Evolutionary conservation across 2,329 filamentous ascomycete genomes (phyloP).

Genomic region (Hortaea sp.): DNA sequence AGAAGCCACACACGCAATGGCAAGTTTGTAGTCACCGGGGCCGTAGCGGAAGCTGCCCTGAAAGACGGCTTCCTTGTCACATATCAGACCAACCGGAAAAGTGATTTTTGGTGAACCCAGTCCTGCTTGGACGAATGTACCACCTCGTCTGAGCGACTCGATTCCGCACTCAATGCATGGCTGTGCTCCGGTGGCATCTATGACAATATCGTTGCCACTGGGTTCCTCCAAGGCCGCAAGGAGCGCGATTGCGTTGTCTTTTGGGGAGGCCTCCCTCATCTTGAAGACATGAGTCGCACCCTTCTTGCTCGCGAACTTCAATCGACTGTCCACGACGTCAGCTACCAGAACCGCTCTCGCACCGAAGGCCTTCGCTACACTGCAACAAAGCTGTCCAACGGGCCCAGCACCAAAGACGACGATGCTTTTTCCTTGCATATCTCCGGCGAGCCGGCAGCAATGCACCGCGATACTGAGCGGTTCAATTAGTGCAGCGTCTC

Average conservation of each 20-base stretch:
- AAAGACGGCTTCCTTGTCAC: constrained; percentile 73
- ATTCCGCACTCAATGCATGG: constrained; percentile 66
- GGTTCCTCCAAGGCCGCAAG: constrained; percentile 11
- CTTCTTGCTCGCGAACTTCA: constrained; percentile 42
- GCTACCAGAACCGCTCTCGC: constrained; percentile 45
- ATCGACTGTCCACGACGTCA: constrained; percentile 44
- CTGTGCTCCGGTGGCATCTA: constrained; percentile 72
- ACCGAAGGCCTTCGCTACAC: constrained; percentile 45
- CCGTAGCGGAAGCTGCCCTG: constrained; percentile 52
- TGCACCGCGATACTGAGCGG: constrained; percentile 33
- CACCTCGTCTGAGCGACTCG: constrained; percentile 60
- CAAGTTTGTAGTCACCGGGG: constrained; percentile 65
- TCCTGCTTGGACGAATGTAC: constrained; percentile 72
- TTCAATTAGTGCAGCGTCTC: constrained; percentile 38
- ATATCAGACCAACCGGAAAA: constrained; percentile 83
- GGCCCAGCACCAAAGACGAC: constrained; percentile 52
- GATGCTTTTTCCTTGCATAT: constrained; percentile 25
- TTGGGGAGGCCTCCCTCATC: background rate
- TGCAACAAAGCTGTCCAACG: constrained; percentile 47
- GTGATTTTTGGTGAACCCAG: constrained; percentile 79
- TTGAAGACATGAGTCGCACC: constrained; percentile 31
- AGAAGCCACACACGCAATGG: constrained; percentile 56
- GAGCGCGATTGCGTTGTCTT: constrained; percentile 10
- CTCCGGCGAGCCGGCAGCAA: constrained; percentile 27
- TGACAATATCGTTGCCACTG: constrained; percentile 62